phyloP scores from a whole-genome alignment of 2,329 filamentous ascomycete genomes.

The Curvularia sp. region DNA sequence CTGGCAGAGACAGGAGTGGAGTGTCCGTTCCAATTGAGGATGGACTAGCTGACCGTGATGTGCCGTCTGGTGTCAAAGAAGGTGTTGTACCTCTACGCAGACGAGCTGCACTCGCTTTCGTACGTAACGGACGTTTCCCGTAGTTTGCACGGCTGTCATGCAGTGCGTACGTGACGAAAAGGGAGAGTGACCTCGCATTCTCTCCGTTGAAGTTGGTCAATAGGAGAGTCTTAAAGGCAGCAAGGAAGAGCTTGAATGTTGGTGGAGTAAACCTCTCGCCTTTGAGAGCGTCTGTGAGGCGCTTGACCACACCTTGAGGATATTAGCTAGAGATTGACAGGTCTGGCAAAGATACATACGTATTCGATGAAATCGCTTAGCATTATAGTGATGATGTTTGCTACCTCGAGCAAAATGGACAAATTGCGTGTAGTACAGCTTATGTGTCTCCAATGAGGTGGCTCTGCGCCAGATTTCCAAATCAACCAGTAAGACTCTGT shows the following conservation, averaged over 20 bases:
- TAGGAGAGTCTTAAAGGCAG: conserved; percentile 79
- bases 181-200: conserved; percentile 81
- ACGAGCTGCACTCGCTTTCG: conserved; percentile 44
- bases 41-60: conserved; percentile 45
- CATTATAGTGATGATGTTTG: conserved; percentile 92
- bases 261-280: conserved; percentile 77
- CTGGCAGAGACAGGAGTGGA: conserved; percentile 62
- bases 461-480: conserved; percentile 86
- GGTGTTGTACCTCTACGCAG: conserved; percentile 39
- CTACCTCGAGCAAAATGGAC: conserved; percentile 85
- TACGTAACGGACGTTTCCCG: conserved; percentile 43
- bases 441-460: conserved; percentile 76
- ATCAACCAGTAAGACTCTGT: conserved; percentile 89
- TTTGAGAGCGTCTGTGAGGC: conserved; percentile 88
- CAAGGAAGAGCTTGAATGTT: conserved; percentile 76
- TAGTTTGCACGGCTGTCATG: conserved; percentile 65
- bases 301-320: conserved; percentile 79
- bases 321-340: conserved; percentile 26
- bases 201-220: conserved; percentile 83
- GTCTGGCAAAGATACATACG: conserved; percentile 63
- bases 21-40: conserved; percentile 27
- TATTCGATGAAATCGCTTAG: conserved; percentile 85
- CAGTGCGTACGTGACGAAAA: conserved; percentile 92
- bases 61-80: conserved; percentile 37
- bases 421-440: conserved; percentile 93